Conservation (phyloP, 805 yeast genomes). For the Torulaspora quercuum region DNA sequence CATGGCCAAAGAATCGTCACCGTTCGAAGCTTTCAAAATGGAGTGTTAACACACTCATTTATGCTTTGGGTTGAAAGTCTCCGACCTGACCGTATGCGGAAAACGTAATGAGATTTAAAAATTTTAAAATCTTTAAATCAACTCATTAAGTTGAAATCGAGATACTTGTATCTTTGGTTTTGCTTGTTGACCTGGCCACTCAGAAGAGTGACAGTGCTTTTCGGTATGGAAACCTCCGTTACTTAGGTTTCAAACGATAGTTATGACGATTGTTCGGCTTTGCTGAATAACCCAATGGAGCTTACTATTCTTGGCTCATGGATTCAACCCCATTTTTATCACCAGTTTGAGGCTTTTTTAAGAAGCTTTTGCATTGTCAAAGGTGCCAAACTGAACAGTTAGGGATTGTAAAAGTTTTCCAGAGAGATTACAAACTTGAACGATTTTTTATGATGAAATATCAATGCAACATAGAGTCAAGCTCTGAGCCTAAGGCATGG, state of each 20-base stretch:
- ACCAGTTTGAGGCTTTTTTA: conserved; percentile 32
- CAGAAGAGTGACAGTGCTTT: conserved; percentile 29
- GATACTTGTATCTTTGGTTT: conserved; percentile 5
- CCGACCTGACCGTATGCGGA: conserved; percentile 71
- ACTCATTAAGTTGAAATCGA: conserved; percentile 33
- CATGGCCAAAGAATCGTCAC: conserved; percentile 73
- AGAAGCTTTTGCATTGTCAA: conserved; percentile 55
- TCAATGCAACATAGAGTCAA: conserved; percentile 84
- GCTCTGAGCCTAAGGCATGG: conserved; percentile 67
- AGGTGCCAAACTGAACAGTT: conserved; percentile 52
- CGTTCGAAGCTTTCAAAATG: conserved; percentile 62
- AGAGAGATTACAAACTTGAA: conserved; percentile 17
- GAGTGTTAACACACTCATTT: conserved; percentile 31
- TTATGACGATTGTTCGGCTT: conserved; percentile 59
- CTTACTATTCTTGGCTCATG: conserved; percentile 69
- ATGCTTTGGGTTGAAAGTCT: conserved; percentile 83
- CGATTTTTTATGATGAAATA: conserved; percentile 59
- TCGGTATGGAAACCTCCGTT: conserved; percentile 65
- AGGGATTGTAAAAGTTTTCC: conserved; percentile 1
- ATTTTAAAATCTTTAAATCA: conserved; percentile 37
- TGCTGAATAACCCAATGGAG: conserved; percentile 70
- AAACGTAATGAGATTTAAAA: conserved; percentile 48
- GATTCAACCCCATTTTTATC: conserved; percentile 42
- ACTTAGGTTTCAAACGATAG: conserved; percentile 62
- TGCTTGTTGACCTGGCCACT: conserved; percentile 22